phyloP scores from a whole-genome alignment of 371 early-diverging fungal species.

The Ecytonucleospora hepatopenaei region DNA sequence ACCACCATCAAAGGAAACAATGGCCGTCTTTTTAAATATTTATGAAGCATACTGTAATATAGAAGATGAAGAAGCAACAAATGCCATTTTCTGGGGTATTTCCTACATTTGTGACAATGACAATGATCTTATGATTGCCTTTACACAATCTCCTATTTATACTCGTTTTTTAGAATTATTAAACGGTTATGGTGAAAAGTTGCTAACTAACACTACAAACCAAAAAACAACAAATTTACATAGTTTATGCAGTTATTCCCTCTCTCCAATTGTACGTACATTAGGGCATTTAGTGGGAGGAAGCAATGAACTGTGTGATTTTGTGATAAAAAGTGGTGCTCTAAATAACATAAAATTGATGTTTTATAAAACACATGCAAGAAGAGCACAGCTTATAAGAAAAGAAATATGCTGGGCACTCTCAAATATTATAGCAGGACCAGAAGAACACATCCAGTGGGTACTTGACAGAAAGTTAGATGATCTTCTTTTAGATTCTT shows the following conservation, averaged over 20 bases:
- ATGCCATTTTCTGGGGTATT: conserved; percentile 96
- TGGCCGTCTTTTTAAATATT: conserved; percentile 60
- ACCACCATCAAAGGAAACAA: conserved; percentile 62
- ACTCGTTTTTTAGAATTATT: conserved; percentile 24
- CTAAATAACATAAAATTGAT: conserved; percentile 59
- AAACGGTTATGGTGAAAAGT: conserved; percentile 3
- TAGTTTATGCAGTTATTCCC: conserved; percentile 28
- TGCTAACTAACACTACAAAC: conserved; percentile 10
- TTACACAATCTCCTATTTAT: conserved; percentile 70
- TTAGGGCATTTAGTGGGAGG: conserved; percentile 98
- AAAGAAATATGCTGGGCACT: conserved; percentile 99
- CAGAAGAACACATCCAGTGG: conserved; percentile 72
- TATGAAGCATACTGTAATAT: conserved; percentile 66
- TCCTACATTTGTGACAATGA: conserved; percentile 88
- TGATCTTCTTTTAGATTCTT: conserved; percentile 72
- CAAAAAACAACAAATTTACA: neutral
- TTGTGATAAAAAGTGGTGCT: conserved; percentile 74
- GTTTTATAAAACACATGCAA: conserved; percentile 65
- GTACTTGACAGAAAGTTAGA: conserved; percentile 83
- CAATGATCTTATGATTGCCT: conserved; percentile 81
- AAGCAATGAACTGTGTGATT: conserved; percentile 85
- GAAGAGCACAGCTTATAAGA: conserved; percentile 74
- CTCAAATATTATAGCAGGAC: conserved; percentile 99
- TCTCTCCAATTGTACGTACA: conserved; percentile 84
- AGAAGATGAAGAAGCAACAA: conserved; percentile 79